Base-by-base conservation (phyloP, 441 rosid genomes). In the Adansonia gregorii region DNA sequence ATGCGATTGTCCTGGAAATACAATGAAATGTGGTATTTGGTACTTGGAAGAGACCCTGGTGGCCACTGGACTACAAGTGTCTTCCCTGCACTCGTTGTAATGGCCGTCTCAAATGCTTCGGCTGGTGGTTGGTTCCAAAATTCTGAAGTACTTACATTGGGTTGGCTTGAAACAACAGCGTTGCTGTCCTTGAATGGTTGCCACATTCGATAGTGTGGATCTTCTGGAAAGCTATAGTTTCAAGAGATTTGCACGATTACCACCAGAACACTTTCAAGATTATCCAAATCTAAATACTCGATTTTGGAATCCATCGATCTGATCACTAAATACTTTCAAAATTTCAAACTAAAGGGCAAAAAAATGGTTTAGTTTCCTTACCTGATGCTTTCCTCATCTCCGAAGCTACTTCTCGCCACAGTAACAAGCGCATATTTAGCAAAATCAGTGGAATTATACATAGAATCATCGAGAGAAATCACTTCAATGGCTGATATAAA, bases 101-200 rank as follows among this genome's bases (percentile, higher is more conserved):
- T 78, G 8, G 87, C 98, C 8, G 82, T 78, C 14, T 49, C 70
- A 76, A 95, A 95, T 24, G 86, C 90, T 71, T 76, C 76, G 35
- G 71, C 56, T 1, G 98, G 98, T 8, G 99, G 99, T 46, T 83
- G 31, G 84, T 95, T 92, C 94, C 98, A 92, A 76, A 93, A 92
- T 72, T 89, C 88, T 3, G 84, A 78, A 15, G 89, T 68, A 17
- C 72, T 83, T 49, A 93, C 63, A n/a, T 81, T 78, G 70, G 87
- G 76, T 31, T 81, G 83, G 86, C 89, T 83, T 6, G 61, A 59
- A 11, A 85, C 89, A 1, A 84, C 74, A 0, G 80, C 78, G 73
- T 88, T 88, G 17, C 71, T 43, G 52, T 88, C 95, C 48, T 24
- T 73, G 85, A 88, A 90, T 51, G 96, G 91, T 54, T 91, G 93